Conservation (phyloP, 2,329 filamentous ascomycete genomes). For the Penicillium verrucosum region DNA sequence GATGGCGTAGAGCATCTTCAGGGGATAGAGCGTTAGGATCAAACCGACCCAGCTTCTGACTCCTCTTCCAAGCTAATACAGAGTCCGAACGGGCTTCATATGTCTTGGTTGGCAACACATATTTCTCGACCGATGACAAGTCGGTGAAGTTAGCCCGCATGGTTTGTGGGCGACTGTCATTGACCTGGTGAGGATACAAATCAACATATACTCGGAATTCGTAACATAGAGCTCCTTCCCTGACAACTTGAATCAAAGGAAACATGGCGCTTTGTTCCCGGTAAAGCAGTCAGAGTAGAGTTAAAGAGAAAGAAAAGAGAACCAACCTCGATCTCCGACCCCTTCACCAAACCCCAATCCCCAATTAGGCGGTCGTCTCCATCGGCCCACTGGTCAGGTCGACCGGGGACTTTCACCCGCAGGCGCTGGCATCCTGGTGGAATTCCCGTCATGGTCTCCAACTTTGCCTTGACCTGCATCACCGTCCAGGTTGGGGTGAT, state of each 20-base stretch:
- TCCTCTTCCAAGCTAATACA: conserved; percentile 91
- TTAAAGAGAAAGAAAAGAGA: background rate
- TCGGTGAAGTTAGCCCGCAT: conserved; percentile 78
- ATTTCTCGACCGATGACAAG: conserved; percentile 79
- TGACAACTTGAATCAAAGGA: background rate
- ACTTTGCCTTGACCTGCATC: conserved; percentile 74
- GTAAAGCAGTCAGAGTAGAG: background rate
- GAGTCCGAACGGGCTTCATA: conserved; percentile 85
- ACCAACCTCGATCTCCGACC: conserved; percentile 45
- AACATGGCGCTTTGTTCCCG: background rate
- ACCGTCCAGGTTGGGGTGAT: conserved; percentile 92
- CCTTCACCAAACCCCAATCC: conserved; percentile 43
- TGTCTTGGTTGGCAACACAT: conserved; percentile 77
- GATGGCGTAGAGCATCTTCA: conserved; percentile 68
- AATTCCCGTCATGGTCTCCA: conserved; percentile 90
- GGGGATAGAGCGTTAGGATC: conserved; percentile 76
- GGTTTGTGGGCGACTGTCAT: conserved; percentile 72
- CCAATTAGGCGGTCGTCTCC: conserved; percentile 70
- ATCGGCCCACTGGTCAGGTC: conserved; percentile 58
- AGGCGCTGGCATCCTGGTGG: conserved; percentile 76
- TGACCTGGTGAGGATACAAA: conserved; percentile 54
- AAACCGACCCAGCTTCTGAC: conserved; percentile 93
- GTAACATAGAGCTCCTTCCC: too few species aligned
- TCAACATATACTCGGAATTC: background rate
- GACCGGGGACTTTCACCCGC: conserved; percentile 62